Conservation (phyloP, 2,329 filamentous ascomycete species). For the Aspergillus awamori region DNA sequence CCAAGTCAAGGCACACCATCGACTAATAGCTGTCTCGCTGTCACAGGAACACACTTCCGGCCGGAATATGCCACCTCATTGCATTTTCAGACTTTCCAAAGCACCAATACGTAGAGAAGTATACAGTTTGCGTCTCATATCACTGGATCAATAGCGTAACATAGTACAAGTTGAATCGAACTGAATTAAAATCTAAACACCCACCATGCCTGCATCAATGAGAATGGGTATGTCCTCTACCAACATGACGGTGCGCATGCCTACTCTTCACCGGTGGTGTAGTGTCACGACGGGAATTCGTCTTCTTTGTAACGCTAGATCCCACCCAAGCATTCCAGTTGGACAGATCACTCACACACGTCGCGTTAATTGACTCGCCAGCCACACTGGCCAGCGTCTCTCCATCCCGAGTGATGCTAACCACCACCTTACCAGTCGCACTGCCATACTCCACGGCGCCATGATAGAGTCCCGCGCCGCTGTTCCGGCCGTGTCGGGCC, state of each 20-base stretch:
- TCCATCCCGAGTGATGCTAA: neutral
- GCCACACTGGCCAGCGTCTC: neutral
- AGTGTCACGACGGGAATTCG: neutral
- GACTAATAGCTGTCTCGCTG: no score
- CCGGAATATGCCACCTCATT: no score
- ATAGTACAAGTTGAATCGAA: no score
- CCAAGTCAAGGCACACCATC: no score
- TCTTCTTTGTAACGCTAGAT: neutral
- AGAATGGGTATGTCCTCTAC: neutral
- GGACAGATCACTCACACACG: neutral
- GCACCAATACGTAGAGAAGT: no score
- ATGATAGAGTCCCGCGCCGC: neutral
- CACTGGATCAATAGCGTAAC: no score
- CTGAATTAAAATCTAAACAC: no score
- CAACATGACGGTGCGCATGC: neutral
- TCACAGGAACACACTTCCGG: no score
- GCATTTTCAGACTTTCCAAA: no score
- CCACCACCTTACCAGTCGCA: neutral
- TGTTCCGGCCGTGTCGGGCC: neutral
- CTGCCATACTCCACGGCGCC: neutral
- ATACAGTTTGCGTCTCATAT: no score
- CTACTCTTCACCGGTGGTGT: neutral
- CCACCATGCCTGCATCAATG: neutral
- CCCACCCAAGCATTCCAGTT: neutral
- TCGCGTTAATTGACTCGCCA: neutral